A percentile compares a stretch with the other conserved stretches of the same genome.
phyloP scores from a whole-genome alignment of 805 yeast species.

The Yueomyces sinensis region DNA sequence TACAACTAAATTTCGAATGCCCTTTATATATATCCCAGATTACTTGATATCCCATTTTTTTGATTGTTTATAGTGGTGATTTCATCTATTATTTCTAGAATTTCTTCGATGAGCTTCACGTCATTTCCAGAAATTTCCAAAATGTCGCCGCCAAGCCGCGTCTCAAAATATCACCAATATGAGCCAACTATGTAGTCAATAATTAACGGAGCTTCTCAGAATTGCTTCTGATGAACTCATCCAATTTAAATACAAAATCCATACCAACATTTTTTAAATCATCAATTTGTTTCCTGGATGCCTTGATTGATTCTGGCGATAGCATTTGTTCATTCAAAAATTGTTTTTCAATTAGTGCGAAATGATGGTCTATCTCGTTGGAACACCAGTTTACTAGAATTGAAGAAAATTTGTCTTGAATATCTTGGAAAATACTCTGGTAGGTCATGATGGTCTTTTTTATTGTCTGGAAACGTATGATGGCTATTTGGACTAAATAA shows the following conservation, averaged over 20 bases:
- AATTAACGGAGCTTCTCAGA: too few species aligned
- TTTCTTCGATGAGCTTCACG: too few species aligned
- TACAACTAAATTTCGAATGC: too few species aligned
- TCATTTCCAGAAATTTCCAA: too few species aligned
- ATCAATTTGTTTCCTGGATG: slow-evolving; percentile 46
- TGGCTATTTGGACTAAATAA: slow-evolving; percentile 48
- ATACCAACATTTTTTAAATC: slow-evolving; percentile 54
- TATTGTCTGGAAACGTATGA: slow-evolving; percentile 48
- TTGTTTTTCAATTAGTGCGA: slow-evolving; percentile 49
- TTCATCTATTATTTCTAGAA: too few species aligned
- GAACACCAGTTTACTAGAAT: slow-evolving; percentile 72
- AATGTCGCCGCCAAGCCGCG: too few species aligned
- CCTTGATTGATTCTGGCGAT: slow-evolving; percentile 38
- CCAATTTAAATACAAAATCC: slow-evolving; percentile 60
- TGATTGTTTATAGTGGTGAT: too few species aligned
- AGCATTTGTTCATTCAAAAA: slow-evolving; percentile 46
- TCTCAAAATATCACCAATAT: too few species aligned
- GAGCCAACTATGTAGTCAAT: too few species aligned
- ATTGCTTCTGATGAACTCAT: slow-evolving; percentile 23
- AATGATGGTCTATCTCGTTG: slow-evolving; percentile 47
- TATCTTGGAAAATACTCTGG: slow-evolving; percentile 34
- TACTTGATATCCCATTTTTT: too few species aligned
- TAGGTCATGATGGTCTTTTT: slow-evolving; percentile 44
- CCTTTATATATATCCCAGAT: too few species aligned
- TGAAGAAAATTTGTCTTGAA: slow-evolving; percentile 27